Base-by-base conservation (phyloP, 164 flowering plant genomes). In the Nymphaea thermarum region DNA sequence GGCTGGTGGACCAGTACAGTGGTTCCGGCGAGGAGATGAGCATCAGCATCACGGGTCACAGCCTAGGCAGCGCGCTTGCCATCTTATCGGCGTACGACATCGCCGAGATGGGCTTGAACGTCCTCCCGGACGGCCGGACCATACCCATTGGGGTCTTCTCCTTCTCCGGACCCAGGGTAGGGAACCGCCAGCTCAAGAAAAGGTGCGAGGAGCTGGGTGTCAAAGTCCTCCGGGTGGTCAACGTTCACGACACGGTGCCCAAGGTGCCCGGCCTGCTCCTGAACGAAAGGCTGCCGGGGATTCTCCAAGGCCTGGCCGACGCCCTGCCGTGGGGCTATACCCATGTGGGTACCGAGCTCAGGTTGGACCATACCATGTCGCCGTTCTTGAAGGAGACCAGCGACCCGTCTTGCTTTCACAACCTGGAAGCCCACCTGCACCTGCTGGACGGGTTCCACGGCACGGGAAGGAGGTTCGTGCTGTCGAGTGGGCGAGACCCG, bases 391-490 rank as follows among this genome's bases (percentile, higher is more conserved):
- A 72, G 83, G 85, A 44, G 75, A 60, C 0, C 73, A 76, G 0
- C 43, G 3, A 2, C 89, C 84, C 57, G 79, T 70, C 0, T 59
- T 53, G 4, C 74, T 74, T 43, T 78, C 97, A 91, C 67, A 86
- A 91, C 71, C 75, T 91, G 85, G 95, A 91, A 65, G 90, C 85
- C 62, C 84, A 68, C 72, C 64, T 91, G 76, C 95, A 89, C 71
- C 68, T 89, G 78, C 79, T 91, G n/a, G 93, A 87, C 68, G 91
- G 90, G 89, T 55, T 1, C 70, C 89, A 86, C 67, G 94, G 91
- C 42, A 86, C 78, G 67, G 87, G 84, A 2, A 69, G 74, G 2
- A 80, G 78, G 65, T 88, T 88, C 67, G 76, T 71, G 75, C 84
- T 81, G 41, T 67, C 84, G 14, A 80, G 76, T 62, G 81, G 82